Percentiles rank a stretch among this genome's conserved stretches.
Evolutionary conservation across 1,139 yeast genomes (phyloP).

Genomic region (Nematodospora anomalae): DNA sequence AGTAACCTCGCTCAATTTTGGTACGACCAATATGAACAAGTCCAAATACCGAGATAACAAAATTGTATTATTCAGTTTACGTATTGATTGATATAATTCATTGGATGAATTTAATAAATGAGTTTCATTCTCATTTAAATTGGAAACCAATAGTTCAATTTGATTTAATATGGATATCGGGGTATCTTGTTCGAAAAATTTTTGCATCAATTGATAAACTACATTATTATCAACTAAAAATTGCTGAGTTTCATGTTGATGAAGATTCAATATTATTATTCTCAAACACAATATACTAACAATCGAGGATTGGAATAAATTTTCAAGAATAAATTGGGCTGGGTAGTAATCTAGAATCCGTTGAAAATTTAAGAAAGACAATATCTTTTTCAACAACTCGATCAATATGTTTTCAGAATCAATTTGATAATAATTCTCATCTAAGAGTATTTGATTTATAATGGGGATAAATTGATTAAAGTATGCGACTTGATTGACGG

Average conservation of each 20-base stretch:
- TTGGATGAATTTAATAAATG: constrained; percentile 10
- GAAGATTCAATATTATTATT: constrained; percentile 20
- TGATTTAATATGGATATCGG: constrained; percentile 19
- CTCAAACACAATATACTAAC: constrained; percentile 21
- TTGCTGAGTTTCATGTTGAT: constrained; percentile 17
- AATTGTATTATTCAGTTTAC: constrained; percentile 17
- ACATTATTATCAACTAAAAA: constrained; percentile 17
- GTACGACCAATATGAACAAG: constrained; percentile 13
- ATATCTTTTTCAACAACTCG: constrained; percentile 23
- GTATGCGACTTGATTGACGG: constrained; percentile 3
- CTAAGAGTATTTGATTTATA: constrained; percentile 14
- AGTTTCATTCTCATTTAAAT: constrained; percentile 10
- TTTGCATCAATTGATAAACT: constrained; percentile 7
- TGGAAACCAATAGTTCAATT: constrained; percentile 20
- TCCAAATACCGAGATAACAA: constrained; percentile 29
- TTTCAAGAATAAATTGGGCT: constrained; percentile 20
- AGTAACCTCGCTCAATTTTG: constrained; percentile 7
- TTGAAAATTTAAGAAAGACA: constrained; percentile 20
- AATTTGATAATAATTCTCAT: constrained; percentile 18
- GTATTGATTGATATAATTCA: constrained; percentile 6
- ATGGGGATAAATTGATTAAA: constrained; percentile 10
- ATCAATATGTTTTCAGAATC: constrained; percentile 25
- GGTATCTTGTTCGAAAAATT: constrained; percentile 12
- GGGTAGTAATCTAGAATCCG: constrained; percentile 24
- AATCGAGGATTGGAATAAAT: constrained; percentile 14